Evolutionary conservation across 495 filamentous ascomycete species (phyloP).

Genomic region (Podospora fimiseda): DNA sequence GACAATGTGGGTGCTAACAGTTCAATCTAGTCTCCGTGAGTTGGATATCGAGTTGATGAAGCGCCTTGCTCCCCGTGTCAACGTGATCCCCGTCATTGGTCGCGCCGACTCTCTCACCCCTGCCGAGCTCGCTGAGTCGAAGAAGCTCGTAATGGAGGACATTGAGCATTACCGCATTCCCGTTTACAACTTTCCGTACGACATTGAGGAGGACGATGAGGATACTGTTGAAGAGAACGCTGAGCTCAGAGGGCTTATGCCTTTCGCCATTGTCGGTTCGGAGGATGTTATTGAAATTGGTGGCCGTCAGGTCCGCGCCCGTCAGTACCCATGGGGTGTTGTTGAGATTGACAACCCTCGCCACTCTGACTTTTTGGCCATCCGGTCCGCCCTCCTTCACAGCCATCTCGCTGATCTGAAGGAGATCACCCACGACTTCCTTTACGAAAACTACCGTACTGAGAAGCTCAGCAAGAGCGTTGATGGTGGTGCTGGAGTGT

Average conservation of each 20-base stretch:
- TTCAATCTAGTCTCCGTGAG: constrained; percentile 70
- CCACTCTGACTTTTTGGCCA: constrained; percentile 96
- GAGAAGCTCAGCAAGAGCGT: constrained; percentile 99
- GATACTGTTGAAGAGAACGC: constrained; percentile 99
- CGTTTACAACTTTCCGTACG: constrained; percentile 99
- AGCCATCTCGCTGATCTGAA: constrained; percentile 96
- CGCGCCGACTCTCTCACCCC: constrained; percentile 97
- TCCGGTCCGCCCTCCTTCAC: constrained; percentile 92
- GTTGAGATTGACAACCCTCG: constrained; percentile 99
- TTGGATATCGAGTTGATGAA: constrained; percentile 99
- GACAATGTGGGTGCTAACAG: constrained; percentile 17
- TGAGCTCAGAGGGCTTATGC: constrained; percentile 93
- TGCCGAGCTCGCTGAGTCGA: constrained; percentile 92
- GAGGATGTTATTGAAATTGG: constrained; percentile 93
- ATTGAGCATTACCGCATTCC: constrained; percentile 99
- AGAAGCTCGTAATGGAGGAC: constrained; percentile 99
- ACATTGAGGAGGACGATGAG: constrained; percentile 98
- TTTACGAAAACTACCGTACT: constrained; percentile 99
- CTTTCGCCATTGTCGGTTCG: constrained; percentile 95
- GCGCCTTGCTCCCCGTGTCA: constrained; percentile 94
- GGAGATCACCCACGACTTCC: constrained; percentile 99
- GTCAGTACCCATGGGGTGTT: constrained; percentile 98
- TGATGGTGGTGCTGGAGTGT: constrained; percentile 81
- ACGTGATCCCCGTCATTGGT: constrained; percentile 97
- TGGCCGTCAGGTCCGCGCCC: constrained; percentile 81